Conservation (phyloP, 306 rosid species). For the Begonia peltatifolia region DNA sequence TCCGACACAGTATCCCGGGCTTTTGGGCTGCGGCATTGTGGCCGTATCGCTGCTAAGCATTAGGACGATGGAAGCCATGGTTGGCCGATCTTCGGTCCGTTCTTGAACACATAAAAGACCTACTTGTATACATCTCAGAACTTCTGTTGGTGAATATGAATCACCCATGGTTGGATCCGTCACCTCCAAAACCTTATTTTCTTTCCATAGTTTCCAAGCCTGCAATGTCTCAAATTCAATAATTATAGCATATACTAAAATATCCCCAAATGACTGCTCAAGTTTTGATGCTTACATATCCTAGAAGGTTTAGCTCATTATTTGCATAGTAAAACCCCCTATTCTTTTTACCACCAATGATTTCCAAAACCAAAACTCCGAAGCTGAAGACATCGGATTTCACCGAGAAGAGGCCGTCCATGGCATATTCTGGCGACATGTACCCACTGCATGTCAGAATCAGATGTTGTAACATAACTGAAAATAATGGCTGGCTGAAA, state of each 20-base stretch:
- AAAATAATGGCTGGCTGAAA: neutral
- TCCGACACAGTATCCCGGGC: slow-evolving; percentile 26
- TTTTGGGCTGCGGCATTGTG: slow-evolving; percentile 24
- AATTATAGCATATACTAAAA: neutral
- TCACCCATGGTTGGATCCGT: slow-evolving; percentile 10
- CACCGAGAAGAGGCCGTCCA: slow-evolving; percentile 23
- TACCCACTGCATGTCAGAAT: slow-evolving; percentile 21
- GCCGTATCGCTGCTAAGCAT: slow-evolving; percentile 31
- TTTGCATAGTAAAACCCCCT: slow-evolving; percentile 11
- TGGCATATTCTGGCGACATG: slow-evolving; percentile 30
- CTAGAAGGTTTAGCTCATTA: slow-evolving; percentile 23
- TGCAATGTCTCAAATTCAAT: neutral
- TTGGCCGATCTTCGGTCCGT: slow-evolving; percentile 42
- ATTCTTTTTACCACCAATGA: slow-evolving; percentile 20
- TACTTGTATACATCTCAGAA: slow-evolving; percentile 25
- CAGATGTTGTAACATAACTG: neutral
- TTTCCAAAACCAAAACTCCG: slow-evolving; percentile 27
- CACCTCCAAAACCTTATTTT: slow-evolving; percentile 10
- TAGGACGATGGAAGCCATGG: slow-evolving; percentile 34
- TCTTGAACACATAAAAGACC: slow-evolving; percentile 41
- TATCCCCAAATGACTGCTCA: neutral
- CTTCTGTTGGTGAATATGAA: slow-evolving; percentile 12
- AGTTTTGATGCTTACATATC: slow-evolving; percentile 18
- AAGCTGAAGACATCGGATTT: slow-evolving; percentile 34
- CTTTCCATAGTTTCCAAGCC: slow-evolving; percentile 30